Percentiles rank a stretch among this genome's conserved stretches.
Conservation (phyloP, 257 asterid genomes). For the Solanum etuberosum region DNA sequence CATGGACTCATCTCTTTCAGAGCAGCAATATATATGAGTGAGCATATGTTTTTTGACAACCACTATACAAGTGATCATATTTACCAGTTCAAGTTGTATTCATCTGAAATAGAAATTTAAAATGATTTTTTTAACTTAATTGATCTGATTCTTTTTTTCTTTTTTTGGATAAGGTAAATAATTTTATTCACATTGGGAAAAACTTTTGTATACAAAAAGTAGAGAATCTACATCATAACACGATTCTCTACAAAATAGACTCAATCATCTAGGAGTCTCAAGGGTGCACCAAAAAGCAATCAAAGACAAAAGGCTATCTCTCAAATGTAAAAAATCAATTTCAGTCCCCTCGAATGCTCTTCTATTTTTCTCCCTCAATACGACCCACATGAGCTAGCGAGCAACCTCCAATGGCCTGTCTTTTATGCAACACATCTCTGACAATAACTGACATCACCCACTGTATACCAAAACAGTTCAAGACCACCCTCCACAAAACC, state of each 20-base stretch:
- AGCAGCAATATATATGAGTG: not conserved
- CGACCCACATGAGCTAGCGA: not conserved
- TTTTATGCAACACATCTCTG: not conserved
- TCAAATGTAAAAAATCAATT: not conserved
- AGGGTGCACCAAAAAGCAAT: not conserved
- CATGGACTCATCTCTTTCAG: not conserved
- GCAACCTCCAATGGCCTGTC: not conserved
- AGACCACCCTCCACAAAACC: not conserved
- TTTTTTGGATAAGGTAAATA: not conserved
- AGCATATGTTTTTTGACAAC: not conserved
- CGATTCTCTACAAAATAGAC: not conserved
- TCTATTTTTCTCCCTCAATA: not conserved
- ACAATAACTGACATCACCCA: not conserved
- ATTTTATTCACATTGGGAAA: not conserved
- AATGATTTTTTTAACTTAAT: not conserved
- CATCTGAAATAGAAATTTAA: not conserved
- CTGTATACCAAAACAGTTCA: not conserved
- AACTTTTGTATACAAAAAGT: not conserved
- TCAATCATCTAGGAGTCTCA: not conserved
- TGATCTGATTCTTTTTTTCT: not conserved
- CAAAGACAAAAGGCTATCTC: not conserved
- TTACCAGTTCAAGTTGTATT: not conserved
- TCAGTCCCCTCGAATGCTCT: not conserved
- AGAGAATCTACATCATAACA: not conserved
- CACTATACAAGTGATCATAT: not conserved